Evolutionary conservation across 441 rosid genomes (phyloP), one percentile per base, ranked within the genome.

Genomic region (Pelargonium australe): DNA sequence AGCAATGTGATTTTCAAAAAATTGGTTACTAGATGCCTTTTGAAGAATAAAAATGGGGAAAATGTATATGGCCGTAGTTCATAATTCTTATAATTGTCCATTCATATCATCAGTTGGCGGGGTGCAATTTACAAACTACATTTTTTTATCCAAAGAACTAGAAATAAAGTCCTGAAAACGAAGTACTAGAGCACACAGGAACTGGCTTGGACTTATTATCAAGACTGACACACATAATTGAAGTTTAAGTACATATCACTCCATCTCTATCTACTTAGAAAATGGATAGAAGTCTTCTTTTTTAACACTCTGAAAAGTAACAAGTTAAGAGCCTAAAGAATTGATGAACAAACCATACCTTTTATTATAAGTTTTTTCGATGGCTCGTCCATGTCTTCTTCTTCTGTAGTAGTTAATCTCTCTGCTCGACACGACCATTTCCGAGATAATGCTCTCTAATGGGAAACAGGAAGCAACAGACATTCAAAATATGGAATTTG

Each of bases 361-460:
- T 55, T 55, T 55, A 55, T 17, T 3, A 16, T 17, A 55, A 55
- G 61, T 55, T 55, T 55, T 55, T 55, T 55, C 8, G 61, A 55
- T 55, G 61, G 11, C 25, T 55, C 61, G 1, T 17, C 17, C 17
- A 17, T 6, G 0, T 55, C 61, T 55, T 55, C 61, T 17, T 55
- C 61, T 7, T 55, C 61, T 2, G 61, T 55, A 16, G 25, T 17
- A 55, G 61, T 8, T 17, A 55, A 55, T 55, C 61, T 55, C 61
- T 55, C 61, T 55, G 61, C 25, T 16, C 61, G 61, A 7, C 17
- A 55, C 7, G 61, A 55, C 61, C 17, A 55, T 55, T 55, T 55
- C 23, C 61, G 61, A 55, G 61, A 55, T 9, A 55, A 20, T 17
- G 61, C 61, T 55, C 61, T 55, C 61, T 55, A n/a, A 17, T 55